Conservation (phyloP, 768 basidiomycete genomes). For the Russula brevipes region DNA sequence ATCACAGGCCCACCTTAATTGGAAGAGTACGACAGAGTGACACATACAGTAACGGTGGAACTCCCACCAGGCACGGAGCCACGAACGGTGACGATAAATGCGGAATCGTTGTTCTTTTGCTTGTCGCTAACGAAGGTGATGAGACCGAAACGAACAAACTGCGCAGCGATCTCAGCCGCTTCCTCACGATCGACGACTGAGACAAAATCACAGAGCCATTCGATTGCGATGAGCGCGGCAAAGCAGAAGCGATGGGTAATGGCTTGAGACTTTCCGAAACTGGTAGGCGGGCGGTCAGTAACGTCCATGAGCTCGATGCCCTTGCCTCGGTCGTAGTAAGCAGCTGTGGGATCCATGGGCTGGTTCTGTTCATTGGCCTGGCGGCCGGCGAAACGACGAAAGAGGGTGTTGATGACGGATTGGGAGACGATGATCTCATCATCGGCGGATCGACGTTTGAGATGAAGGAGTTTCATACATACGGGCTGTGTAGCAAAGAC, state of each 20-base stretch:
- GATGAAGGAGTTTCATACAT: constrained; percentile 94
- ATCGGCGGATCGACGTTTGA: constrained; percentile 86
- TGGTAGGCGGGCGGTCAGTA: constrained; percentile 52
- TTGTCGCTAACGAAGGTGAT: constrained; percentile 86
- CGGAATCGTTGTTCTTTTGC: constrained; percentile 85
- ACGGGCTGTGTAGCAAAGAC: constrained; percentile 93
- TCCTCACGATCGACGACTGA: constrained; percentile 95
- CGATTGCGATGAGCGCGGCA: constrained; percentile 78
- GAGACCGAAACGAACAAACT: constrained; percentile 93
- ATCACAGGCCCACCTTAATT: constrained; percentile 17
- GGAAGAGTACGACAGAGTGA: constrained; percentile 6
- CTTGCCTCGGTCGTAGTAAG: constrained; percentile 76
- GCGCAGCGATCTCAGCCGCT: constrained; percentile 95
- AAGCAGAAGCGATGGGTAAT: constrained; percentile 67
- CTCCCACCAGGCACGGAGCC: constrained; percentile 71
- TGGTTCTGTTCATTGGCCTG: constrained; percentile 67
- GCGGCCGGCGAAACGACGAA: constrained; percentile 91
- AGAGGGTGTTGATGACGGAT: constrained; percentile 89
- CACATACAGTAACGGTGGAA: constrained; percentile 66
- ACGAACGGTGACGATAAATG: constrained; percentile 88
- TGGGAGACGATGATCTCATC: constrained; percentile 98
- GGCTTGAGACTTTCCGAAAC: constrained; percentile 44
- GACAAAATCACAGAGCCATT: constrained; percentile 97
- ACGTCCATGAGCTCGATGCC: constrained; percentile 70
- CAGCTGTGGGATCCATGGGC: constrained; percentile 56